Conservation (phyloP, 306 rosid species). For the Nissolia schottii region DNA sequence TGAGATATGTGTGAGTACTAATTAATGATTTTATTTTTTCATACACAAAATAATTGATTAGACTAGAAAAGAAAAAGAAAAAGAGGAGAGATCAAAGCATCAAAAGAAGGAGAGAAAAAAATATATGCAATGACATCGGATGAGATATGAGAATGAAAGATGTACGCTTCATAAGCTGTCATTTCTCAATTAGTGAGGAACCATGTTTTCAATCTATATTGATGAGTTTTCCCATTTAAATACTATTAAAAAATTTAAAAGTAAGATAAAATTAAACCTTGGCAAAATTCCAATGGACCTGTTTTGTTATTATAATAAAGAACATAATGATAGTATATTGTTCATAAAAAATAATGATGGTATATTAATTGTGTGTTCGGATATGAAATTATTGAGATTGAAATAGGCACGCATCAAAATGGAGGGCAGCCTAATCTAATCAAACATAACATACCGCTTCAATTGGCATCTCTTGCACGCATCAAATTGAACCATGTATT, state of each 20-base stretch:
- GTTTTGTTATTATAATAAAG: neutral
- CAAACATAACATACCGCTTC: constrained; percentile 2
- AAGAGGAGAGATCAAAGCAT: neutral
- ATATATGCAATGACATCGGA: neutral
- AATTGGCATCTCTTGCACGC: constrained; percentile 40
- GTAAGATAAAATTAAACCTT: neutral
- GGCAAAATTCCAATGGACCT: neutral
- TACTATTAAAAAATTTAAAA: neutral
- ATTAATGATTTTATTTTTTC: neutral
- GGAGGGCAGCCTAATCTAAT: constrained; percentile 25
- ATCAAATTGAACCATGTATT: constrained; percentile 15
- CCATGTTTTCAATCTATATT: neutral
- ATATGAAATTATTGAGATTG: constrained; percentile 18
- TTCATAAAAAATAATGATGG: neutral
- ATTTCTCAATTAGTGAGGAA: neutral
- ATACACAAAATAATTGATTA: constrained; percentile 17
- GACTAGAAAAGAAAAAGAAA: neutral
- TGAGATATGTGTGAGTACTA: neutral
- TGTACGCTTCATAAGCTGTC: constrained; percentile 9
- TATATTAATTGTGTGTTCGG: neutral
- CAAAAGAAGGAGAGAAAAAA: neutral
- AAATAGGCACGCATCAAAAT: constrained; percentile 1
- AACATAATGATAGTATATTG: neutral
- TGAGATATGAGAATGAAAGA: neutral
- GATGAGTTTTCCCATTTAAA: neutral